Evolutionary conservation across 1,284 basidiomycete species (phyloP).

Genomic region (Heterobasidion parviporum): DNA sequence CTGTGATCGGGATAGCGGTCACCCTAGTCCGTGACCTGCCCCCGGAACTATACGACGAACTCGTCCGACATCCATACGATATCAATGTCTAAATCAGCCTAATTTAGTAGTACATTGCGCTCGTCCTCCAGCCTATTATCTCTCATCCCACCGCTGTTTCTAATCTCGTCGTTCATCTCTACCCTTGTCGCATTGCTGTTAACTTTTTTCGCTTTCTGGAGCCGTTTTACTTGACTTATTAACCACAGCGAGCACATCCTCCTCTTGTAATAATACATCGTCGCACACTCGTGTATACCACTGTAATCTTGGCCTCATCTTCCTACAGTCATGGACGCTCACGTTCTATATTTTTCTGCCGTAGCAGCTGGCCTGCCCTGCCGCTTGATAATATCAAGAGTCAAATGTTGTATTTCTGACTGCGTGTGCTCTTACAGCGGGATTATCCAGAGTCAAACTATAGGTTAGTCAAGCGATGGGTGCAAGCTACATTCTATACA

Average conservation of each 20-base stretch:
- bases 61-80: slow-evolving; percentile 85
- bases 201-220: background rate
- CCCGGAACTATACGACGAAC: slow-evolving; percentile 81
- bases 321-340: background rate
- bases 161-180: background rate
- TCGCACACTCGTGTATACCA: background rate
- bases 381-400: too few species aligned
- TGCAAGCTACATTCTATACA: slow-evolving; percentile 73
- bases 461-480: too few species aligned
- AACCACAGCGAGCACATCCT: background rate
- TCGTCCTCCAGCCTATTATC: background rate
- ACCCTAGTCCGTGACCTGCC: slow-evolving; percentile 90
- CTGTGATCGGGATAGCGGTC: slow-evolving; percentile 88
- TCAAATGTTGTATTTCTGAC: too few species aligned
- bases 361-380: too few species aligned
- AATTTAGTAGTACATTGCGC: background rate
- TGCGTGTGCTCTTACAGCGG: too few species aligned
- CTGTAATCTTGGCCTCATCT: background rate
- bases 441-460: too few species aligned
- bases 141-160: background rate
- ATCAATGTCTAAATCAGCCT: slow-evolving; percentile 19
- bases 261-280: background rate
- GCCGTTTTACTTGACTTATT: background rate
- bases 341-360: too few species aligned
- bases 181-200: background rate